Conservation (phyloP, 331 rosid genomes). For the Pyrus hybrid region DNA sequence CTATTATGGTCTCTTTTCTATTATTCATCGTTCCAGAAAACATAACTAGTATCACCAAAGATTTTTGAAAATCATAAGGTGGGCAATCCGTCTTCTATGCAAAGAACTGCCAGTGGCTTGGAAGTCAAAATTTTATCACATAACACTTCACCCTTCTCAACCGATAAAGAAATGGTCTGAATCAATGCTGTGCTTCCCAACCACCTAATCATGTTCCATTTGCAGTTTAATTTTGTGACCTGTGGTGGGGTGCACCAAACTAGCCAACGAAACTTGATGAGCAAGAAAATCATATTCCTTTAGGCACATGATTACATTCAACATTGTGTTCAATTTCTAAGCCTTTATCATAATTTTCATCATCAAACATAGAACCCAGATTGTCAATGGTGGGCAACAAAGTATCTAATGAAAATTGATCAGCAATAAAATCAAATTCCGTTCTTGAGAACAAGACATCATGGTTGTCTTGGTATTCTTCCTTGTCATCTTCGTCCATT, state of each 20-base stretch:
- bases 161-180: slow-evolving; percentile 20
- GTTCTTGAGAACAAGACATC: slow-evolving; percentile 45
- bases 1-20: neutral
- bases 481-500: neutral
- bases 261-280: neutral
- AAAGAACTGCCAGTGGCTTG: slow-evolving; percentile 61
- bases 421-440: slow-evolving; percentile 34
- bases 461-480: slow-evolving; percentile 40
- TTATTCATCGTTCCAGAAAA: too few species aligned
- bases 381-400: slow-evolving; percentile 18
- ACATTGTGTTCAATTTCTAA: too few species aligned
- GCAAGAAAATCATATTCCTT: neutral
- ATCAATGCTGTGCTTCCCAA: slow-evolving; percentile 32
- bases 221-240: neutral
- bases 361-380: slow-evolving; percentile 56
- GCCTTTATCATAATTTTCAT: slow-evolving; percentile 65
- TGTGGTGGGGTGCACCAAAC: neutral
- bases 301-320: too few species aligned
- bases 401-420: slow-evolving; percentile 38
- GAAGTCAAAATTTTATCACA: slow-evolving; percentile 9
- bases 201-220: neutral
- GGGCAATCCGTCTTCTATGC: slow-evolving; percentile 59
- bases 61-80: slow-evolving; percentile 76
- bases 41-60: slow-evolving; percentile 27
- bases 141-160: slow-evolving; percentile 33